Percentiles rank a stretch among this genome's conserved stretches.
Conservation (phyloP, 2,329 filamentous ascomycete genomes). For the Cercospora sojina region DNA sequence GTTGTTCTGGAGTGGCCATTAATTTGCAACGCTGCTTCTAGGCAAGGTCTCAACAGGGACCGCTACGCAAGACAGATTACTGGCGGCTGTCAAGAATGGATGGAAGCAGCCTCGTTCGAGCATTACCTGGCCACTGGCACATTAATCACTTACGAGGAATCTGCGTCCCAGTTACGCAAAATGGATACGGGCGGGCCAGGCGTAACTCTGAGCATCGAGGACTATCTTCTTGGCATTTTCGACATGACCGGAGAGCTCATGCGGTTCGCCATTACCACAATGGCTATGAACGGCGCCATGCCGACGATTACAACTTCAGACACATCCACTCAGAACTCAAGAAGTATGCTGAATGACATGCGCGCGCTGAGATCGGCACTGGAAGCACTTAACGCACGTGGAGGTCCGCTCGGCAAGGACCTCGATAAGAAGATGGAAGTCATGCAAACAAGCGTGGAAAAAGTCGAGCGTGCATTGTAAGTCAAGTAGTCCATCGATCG, state of each 20-base stretch:
- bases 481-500: constrained; percentile 3
- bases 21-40: neutral
- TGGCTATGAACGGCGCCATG: constrained; percentile 68
- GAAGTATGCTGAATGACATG: constrained; percentile 76
- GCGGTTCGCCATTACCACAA: constrained; percentile 87
- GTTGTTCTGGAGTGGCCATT: neutral
- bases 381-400: constrained; percentile 64
- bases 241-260: constrained; percentile 96
- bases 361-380: constrained; percentile 73
- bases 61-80: constrained; percentile 79
- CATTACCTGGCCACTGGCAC: constrained; percentile 80
- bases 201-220: constrained; percentile 70
- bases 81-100: constrained; percentile 83
- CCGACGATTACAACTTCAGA: constrained; percentile 43
- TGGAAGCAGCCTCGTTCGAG: constrained; percentile 85
- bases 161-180: constrained; percentile 43
- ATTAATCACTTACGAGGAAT: constrained; percentile 67
- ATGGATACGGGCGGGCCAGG: constrained; percentile 45
- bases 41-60: constrained; percentile 71
- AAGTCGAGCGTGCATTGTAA: constrained; percentile 69
- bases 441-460: constrained; percentile 84
- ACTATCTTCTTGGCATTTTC: constrained; percentile 88
- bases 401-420: constrained; percentile 59
- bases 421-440: constrained; percentile 79
- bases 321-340: constrained; percentile 37